Base-by-base conservation (phyloP, 2,329 filamentous ascomycete species). In the Ceratocystis ficicola region DNA sequence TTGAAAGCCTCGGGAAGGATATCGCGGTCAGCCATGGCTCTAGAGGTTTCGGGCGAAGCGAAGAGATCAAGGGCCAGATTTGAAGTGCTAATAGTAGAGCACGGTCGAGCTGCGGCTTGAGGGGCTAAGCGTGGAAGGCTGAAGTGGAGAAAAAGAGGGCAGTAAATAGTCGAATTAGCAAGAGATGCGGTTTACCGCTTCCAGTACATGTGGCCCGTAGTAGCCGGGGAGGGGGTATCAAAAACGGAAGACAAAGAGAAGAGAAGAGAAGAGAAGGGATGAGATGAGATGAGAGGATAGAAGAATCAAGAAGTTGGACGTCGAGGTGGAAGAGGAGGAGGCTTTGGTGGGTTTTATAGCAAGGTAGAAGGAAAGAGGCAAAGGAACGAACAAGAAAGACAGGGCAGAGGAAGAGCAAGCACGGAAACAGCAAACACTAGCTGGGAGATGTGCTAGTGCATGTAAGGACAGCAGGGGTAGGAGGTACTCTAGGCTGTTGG, bases 1-100 rank as follows among this genome's bases (percentile, higher is more conserved):
- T 90, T 93, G 73, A 93, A 85, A 70, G 76, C 76, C 71, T 79
- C 78, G 61, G 84, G 83, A 68, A 87, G 81, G 69, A 84, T 79
- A 68, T 87, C 83, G 73, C 84, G 79, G 74, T 86, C 83, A 63
- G 78, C 75, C 79, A 84, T 84, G 71, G 70, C 73, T 67, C 68
- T 65, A 48, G 71, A 68, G 63, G 68, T 68, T 65, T 69, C 70
- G 36, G 63, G 44, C 28, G 48, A 52, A 30, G 48, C 44, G 32
- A 55, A 63, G 65, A 70, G 68, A 68, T 70, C 69, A 17, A 71
- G 55, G 7, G 70, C 70, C 66, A 69, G 69, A 64, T 68, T 65
- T 17, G 70, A 71, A 22, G 70, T 71, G 62, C 69, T 68, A 48
- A 71, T 68, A 63, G 70, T 71, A 50, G 70, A 71, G 62, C 70